Conservation (phyloP, 108 stramenopile species). For the Nannochloropsis oceanica region DNA sequence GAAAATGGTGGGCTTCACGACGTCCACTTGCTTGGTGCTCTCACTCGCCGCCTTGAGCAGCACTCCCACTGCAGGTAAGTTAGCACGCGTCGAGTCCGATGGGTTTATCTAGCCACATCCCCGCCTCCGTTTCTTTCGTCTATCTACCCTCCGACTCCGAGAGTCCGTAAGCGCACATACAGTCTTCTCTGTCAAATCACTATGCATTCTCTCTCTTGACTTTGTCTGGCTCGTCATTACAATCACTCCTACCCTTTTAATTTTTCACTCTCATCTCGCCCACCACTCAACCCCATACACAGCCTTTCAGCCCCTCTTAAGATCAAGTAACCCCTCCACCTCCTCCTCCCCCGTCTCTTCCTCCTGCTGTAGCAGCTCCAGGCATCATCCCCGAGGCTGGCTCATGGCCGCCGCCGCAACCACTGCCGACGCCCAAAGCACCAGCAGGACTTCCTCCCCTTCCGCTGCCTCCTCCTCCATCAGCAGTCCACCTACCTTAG, state of each 20-base stretch:
- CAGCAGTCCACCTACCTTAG: background rate
- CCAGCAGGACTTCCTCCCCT: background rate
- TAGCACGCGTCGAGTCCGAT: background rate
- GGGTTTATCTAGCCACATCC: too few relatives aligned
- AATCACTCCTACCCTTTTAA: too few relatives aligned
- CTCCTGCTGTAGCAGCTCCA: background rate
- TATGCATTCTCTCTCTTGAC: too few relatives aligned
- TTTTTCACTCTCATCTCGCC: too few relatives aligned
- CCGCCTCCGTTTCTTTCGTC: too few relatives aligned
- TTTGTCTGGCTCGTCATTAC: too few relatives aligned
- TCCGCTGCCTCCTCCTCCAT: background rate
- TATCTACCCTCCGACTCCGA: too few relatives aligned
- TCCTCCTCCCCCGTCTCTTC: background rate
- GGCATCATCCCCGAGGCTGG: background rate
- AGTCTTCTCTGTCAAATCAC: too few relatives aligned
- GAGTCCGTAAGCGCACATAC: too few relatives aligned
- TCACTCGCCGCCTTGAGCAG: background rate
- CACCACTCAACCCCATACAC: background rate
- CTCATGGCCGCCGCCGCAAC: background rate
- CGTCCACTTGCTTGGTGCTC: background rate
- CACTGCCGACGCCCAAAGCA: background rate
- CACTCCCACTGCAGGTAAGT: background rate
- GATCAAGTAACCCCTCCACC: background rate
- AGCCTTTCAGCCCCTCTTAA: background rate
- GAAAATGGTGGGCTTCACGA: background rate